Evolutionary conservation across 495 filamentous ascomycete species (phyloP).

Genomic region (Friedmanniomyces endolithicus): DNA sequence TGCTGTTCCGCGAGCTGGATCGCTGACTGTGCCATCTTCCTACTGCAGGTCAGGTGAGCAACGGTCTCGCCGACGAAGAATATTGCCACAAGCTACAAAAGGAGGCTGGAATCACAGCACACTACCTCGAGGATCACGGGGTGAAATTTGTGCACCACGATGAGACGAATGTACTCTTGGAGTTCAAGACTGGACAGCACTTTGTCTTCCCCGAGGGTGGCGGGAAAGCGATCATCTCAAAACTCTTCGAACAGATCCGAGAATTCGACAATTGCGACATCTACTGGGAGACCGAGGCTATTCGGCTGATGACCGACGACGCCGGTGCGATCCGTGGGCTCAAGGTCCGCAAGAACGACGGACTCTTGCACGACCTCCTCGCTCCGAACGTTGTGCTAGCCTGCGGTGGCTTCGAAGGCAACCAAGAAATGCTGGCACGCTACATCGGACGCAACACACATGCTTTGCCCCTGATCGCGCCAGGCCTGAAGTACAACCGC

Average conservation of each 20-base stretch:
- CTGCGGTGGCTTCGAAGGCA: constrained; percentile 23
- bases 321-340: constrained; percentile 16
- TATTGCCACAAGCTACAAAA: constrained; percentile 21
- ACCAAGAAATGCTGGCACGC: constrained; percentile 22
- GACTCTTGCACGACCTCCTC: constrained; percentile 16
- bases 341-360: constrained; percentile 20
- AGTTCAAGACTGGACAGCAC: constrained; percentile 21
- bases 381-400: constrained; percentile 18
- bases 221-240: constrained; percentile 18
- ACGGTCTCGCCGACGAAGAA: constrained; percentile 20
- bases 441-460: constrained; percentile 20
- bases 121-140: constrained; percentile 18
- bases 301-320: constrained; percentile 15
- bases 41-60: constrained; percentile 10
- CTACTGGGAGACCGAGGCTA: constrained; percentile 17
- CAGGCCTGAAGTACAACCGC: constrained; percentile 20
- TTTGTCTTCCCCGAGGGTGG: constrained; percentile 21
- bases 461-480: constrained; percentile 21
- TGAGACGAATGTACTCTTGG: constrained; percentile 20
- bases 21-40: too few relatives aligned
- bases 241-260: constrained; percentile 14
- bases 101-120: constrained; percentile 13
- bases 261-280: constrained; percentile 13
- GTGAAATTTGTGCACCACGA: constrained; percentile 23
- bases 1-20: too few relatives aligned